Evolutionary conservation across 768 basidiomycete species (phyloP), one percentile per base, ranked within the genome.

Genomic region (Vararia minispora): DNA sequence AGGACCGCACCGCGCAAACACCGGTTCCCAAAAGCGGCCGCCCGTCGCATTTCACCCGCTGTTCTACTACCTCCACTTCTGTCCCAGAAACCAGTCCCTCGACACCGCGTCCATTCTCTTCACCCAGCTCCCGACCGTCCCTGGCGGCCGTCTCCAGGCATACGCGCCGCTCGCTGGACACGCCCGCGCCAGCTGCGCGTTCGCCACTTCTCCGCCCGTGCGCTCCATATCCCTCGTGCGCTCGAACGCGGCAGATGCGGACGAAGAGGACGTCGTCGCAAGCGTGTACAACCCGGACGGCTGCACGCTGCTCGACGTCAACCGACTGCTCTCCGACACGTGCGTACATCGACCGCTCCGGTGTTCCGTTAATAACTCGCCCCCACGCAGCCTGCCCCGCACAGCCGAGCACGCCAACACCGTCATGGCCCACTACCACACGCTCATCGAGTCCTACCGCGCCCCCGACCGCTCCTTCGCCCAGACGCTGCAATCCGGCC

Each of bases 261-360:
- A 46, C 18, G 36, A 27, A 16, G n/a, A 33, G 12, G 25, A 28
- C 25, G 28, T 28, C 31, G 36, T 48, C 24, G 47, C 45, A 28
- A 48, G 47, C 35, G 47, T 46, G 17, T 38, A 25, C 11, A 48
- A 48, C 24, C 41, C 44, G 17, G 45, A 48, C 33, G 47, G 47
- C 2, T 46, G 45, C 35, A 46, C 47, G 32, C 24, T 48, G 7
- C 45, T 48, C 20, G 47, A 48, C 28, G 41, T 43, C 27, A 48
- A 48, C 39, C 45, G 47, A 18, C 21, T 48, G 9, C 47, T 48
- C 9, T 41, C 41, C 26, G 47, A 48, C 26, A 36, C 46, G 47
- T 48, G 24, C 38, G 47, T 48, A n/a, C n/a, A n/a, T n/a, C n/a
- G 28, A 14, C 28, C 28, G 23, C 23, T 22, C 21, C 20, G 21